These are phyloP conservation scores for Fonsecaea pedrosoi DNA, from an alignment of 2,329 filamentous ascomycete species.

Conservation along the genomic window DNA sequence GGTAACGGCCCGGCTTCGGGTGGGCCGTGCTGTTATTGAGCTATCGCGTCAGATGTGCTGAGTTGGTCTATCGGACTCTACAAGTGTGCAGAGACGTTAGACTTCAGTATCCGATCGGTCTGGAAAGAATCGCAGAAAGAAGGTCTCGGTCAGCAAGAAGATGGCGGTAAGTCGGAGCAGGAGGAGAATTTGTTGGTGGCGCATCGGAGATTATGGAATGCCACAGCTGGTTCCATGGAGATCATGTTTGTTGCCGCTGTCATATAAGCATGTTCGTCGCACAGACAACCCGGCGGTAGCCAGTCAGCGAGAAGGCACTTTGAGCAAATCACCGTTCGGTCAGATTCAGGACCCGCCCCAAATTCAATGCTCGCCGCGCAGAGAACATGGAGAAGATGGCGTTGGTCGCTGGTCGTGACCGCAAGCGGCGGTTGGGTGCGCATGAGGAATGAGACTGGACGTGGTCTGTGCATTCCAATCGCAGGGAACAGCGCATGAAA, in stretches of 20 bases:
- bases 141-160: neutral
- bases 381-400: neutral
- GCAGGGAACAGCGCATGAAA: conserved; percentile 19
- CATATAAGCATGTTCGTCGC: conserved; percentile 33
- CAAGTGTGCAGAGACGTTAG: neutral
- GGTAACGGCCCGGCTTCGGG: conserved; percentile 24
- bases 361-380: conserved; percentile 19
- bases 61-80: neutral
- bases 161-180: neutral
- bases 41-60: neutral
- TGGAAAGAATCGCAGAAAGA: neutral
- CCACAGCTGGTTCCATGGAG: conserved; percentile 31
- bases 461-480: conserved; percentile 27
- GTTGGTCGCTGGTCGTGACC: neutral
- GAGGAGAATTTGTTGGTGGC: conserved; percentile 1
- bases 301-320: conserved; percentile 18
- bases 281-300: conserved; percentile 33
- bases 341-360: conserved; percentile 26
- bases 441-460: conserved; percentile 31
- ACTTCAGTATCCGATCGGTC: neutral
- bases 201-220: conserved; percentile 35
- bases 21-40: neutral
- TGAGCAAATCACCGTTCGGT: conserved; percentile 29
- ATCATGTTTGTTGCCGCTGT: conserved; percentile 36
- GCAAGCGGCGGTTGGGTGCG: conserved; percentile 16